Evolutionary conservation across 2,329 filamentous ascomycete genomes (phyloP), one percentile per base, ranked within the genome.

Genomic region (Fusarium verrucosum): DNA sequence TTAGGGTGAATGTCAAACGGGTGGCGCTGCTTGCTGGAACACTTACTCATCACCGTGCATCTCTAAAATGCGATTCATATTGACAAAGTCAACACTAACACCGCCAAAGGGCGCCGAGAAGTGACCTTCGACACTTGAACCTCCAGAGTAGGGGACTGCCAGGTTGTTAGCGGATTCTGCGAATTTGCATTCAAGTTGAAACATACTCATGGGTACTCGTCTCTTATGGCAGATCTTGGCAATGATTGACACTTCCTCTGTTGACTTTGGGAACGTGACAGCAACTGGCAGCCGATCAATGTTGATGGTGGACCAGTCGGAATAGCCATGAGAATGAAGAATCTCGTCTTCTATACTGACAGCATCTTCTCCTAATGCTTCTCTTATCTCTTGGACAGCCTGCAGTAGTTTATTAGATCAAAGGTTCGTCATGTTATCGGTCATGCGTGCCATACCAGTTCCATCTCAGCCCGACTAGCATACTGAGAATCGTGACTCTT

Each of bases 21-120:
- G 7, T 4, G 28, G 3, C 10, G 10, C 1, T 2, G 5, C 5
- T 2, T 2, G 5, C 5, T 10, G 1, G 2, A 7, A 11, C 1
- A 30, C 51, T 42, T 14, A 58, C 55, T 97, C 94, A 4, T 92
- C 89, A 65, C 90, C 88, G 74, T 96, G 89, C 46, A 97, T 81
- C 44, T 88, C 82, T 17, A 97, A 65, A 19, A 97, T 90, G 69
- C 88, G 82, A 74, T 96, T 90, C 94, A 97, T 97, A 72, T 87
- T 87, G 1, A 87, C 86, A 74, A 97, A 97, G 72, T 97, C 94
- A 44, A 97, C 90, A 65, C 91, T 94, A 72, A 97, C 86, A 5
- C 94, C 94, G 4, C 93, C 93, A 72, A 89, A 90, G 0, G 92
- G 92, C 7, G 92, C 92, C 0, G 92, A 91, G 76, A 96, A 96